Evolutionary conservation across 1,139 yeast species (phyloP).

Genomic region (Blastobotrys malaysiensis): DNA sequence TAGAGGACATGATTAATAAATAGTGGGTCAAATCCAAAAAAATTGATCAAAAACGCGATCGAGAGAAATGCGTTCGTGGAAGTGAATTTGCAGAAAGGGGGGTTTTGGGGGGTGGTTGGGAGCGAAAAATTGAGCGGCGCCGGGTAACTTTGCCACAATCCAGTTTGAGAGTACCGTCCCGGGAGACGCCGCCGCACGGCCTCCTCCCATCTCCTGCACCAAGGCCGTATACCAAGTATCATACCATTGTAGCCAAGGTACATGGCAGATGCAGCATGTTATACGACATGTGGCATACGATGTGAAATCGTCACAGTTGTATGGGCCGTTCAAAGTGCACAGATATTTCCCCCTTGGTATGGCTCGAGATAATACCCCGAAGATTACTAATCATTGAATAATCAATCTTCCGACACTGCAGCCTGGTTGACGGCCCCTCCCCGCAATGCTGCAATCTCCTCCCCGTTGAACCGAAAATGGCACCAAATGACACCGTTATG

Average conservation of each 20-base stretch:
- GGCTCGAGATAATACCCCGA: background rate
- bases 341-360: too few species aligned
- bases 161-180: too few species aligned
- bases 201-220: too few species aligned
- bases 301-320: background rate
- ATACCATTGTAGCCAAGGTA: too few species aligned
- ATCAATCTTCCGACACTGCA: background rate
- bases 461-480: too few species aligned
- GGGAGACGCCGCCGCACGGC: background rate
- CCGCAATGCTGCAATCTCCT: too few species aligned
- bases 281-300: too few species aligned
- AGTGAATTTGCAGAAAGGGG: background rate
- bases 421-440: too few species aligned
- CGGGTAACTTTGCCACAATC: slow-evolving; percentile 1
- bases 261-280: too few species aligned
- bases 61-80: background rate
- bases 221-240: too few species aligned
- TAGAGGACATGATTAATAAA: slow-evolving; percentile 45
- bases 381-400: background rate
- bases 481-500: too few species aligned
- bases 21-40: background rate
- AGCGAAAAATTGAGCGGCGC: background rate
- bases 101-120: background rate
- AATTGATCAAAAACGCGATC: background rate
- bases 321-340: too few species aligned